Percentiles rank a stretch among this genome's conserved stretches.
Conservation (phyloP, 192 early-diverging fungal species). For the Backusella luteola region DNA sequence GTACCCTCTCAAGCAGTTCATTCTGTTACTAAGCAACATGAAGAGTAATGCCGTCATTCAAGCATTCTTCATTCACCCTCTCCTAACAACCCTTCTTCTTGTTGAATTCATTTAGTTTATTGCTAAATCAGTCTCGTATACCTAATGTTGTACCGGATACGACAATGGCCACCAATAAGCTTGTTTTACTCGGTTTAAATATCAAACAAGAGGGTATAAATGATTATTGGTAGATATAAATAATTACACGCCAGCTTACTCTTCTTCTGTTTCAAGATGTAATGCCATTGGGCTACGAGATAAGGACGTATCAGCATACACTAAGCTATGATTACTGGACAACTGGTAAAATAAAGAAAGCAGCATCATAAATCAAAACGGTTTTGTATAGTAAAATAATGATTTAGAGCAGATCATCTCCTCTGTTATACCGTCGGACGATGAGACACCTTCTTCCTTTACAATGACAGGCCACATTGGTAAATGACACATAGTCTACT, state of each 20-base stretch:
- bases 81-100: neutral
- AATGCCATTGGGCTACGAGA: neutral
- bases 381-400: neutral
- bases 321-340: conserved; percentile 58
- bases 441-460: conserved; percentile 83
- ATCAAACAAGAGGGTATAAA: conserved; percentile 24
- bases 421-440: conserved; percentile 19
- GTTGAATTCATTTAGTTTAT: neutral
- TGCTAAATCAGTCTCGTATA: neutral
- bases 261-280: neutral
- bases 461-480: conserved; percentile 92
- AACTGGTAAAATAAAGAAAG: conserved; percentile 51
- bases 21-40: neutral
- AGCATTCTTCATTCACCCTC: neutral
- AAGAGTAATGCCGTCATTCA: neutral
- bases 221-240: neutral
- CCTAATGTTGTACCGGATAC: conserved; percentile 12
- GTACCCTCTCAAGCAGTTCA: neutral
- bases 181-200: conserved; percentile 44
- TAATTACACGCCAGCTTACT: neutral
- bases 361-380: neutral
- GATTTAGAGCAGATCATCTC: conserved; percentile 10
- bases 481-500: conserved; percentile 16
- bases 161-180: conserved; percentile 41
- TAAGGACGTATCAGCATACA: conserved; percentile 4